Base-by-base conservation (phyloP, 805 yeast species). In the Candida pseudoglaebosa region DNA sequence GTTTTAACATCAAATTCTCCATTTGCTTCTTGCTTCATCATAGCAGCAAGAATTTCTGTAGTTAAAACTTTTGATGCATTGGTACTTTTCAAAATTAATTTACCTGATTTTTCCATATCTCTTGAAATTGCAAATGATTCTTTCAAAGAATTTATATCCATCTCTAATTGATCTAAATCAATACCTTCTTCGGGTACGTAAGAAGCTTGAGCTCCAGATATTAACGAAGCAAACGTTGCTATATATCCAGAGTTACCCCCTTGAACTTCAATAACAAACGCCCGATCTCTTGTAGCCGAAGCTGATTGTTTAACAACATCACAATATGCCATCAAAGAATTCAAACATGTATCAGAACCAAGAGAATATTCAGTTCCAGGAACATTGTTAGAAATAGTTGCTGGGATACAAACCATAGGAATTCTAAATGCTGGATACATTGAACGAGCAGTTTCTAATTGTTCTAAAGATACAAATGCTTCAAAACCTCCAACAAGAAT, bases 321-420 rank as follows among this genome's bases (percentile, higher is more conserved):
- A 67, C 98, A 91, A 71, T 93, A 93, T 41, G 84, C 80, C 46
- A 89, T 88, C 53, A 93, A 73, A 7, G 93, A 71, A 65, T 93
- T 93, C 71, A 93, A 70, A 71, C 99, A 95, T 8, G 99, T 93
- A 61, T 93, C 99, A 9, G 89, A 75, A 42, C 99, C 99, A 42
- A 93, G 67, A 0, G 97, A 89, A 63, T 89, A 89, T 64, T 93
- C 97, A 2, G 98, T 84, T 43, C 99, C 99, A n/a, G 99, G 99
- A 36, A 93, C 98, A 53, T 93, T 93, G 68, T 93, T 93, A 13
- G 97, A 89, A 47, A 93, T 87, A 2, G 99, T 93, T 2, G 98
- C 91, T 8, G 99, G 99, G 48, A 93, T 74, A 51, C 87, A 78
- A 30, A 86, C 84, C 86, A 91, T 82, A 46, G 99, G 99, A 48